A percentile compares a stretch with the other conserved stretches of the same genome.
Conservation (phyloP, 202 grass and related monocot species). For the Miscanthus sacchariflorus region DNA sequence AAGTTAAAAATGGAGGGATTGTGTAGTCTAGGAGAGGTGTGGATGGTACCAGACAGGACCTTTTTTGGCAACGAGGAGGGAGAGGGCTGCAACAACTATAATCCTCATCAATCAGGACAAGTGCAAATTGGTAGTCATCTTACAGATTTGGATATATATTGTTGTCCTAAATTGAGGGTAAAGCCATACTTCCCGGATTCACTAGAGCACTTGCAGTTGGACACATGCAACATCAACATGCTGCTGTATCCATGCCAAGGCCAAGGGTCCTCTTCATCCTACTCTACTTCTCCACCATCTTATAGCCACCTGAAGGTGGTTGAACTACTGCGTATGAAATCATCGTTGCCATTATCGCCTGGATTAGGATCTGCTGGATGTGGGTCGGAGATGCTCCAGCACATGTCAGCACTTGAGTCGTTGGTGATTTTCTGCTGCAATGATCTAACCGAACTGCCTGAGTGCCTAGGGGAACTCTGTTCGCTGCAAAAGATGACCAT, state of each 20-base stretch:
- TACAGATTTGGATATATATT: rapidly evolving
- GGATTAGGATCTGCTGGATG: neutral
- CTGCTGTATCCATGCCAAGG: neutral
- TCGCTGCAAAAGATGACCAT: neutral
- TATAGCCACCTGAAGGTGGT: no score
- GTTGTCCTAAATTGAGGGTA: conserved; percentile 17
- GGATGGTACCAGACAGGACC: neutral
- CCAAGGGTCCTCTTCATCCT: neutral
- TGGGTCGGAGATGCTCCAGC: neutral
- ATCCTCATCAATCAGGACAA: neutral
- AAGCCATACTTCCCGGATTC: conserved; percentile 18
- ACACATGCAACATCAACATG: neutral
- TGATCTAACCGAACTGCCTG: neutral
- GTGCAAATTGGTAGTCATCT: neutral
- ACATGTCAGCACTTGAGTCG: neutral
- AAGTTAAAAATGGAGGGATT: neutral
- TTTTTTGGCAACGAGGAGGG: neutral
- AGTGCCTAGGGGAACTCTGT: neutral
- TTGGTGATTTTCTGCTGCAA: neutral
- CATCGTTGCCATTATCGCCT: neutral
- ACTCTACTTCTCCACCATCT: no score
- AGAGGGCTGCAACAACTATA: neutral
- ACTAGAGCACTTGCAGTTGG: rapidly evolving
- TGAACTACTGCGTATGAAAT: no score
- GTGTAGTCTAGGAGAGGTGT: neutral